These are phyloP conservation scores for Boletus patriciae DNA, from an alignment of 768 basidiomycete genomes.

Conservation along the genomic window DNA sequence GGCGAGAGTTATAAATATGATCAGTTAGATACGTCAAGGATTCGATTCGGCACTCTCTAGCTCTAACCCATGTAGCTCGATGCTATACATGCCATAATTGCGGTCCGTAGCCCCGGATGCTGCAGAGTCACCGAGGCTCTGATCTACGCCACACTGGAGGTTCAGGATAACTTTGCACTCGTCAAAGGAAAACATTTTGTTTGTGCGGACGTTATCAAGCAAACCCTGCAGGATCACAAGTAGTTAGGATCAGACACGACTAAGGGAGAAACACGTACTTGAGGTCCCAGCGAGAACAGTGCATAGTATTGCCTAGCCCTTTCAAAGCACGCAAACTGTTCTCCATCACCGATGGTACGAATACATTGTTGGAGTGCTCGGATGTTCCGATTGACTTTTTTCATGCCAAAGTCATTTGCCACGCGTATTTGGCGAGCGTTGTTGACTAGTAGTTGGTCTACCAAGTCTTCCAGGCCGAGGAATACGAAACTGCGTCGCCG, in stretches of 20 bases:
- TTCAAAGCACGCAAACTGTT: slow-evolving; percentile 66
- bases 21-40: slow-evolving; percentile 22
- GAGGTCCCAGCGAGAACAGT: slow-evolving; percentile 70
- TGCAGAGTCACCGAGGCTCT: slow-evolving; percentile 49
- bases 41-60: slow-evolving; percentile 48
- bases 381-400: slow-evolving; percentile 87
- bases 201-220: slow-evolving; percentile 65
- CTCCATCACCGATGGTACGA: slow-evolving; percentile 67
- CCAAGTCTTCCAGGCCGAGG: slow-evolving; percentile 77
- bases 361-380: slow-evolving; percentile 90
- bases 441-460: slow-evolving; percentile 79
- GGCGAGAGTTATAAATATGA: slow-evolving; percentile 9
- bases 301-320: slow-evolving; percentile 79
- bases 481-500: slow-evolving; percentile 71
- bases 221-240: slow-evolving; percentile 55
- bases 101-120: slow-evolving; percentile 57
- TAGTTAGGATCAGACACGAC: background rate
- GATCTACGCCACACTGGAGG: slow-evolving; percentile 84
- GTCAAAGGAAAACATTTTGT: slow-evolving; percentile 77
- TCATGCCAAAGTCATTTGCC: slow-evolving; percentile 74
- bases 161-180: slow-evolving; percentile 91
- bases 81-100: slow-evolving; percentile 84
- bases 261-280: slow-evolving; percentile 45
- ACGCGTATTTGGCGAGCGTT: slow-evolving; percentile 68
- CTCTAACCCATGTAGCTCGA: slow-evolving; percentile 84